A percentile compares a stretch with the other conserved stretches of the same genome.
These are phyloP conservation scores for Neobulgaria alba DNA, from an alignment of 2,329 filamentous ascomycete species.

Conservation along the genomic window DNA sequence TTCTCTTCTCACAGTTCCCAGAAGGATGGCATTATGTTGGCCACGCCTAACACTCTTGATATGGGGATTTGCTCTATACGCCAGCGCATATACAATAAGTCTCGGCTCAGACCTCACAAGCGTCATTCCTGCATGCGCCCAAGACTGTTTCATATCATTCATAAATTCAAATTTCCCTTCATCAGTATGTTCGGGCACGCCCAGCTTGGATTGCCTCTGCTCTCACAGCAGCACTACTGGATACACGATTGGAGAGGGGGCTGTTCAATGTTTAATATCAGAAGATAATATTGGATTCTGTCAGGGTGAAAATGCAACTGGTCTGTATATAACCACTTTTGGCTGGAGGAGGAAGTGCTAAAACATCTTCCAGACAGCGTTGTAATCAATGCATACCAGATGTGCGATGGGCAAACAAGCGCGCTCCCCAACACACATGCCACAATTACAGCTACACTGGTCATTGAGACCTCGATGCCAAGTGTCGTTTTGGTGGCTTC, in stretches of 20 bases:
- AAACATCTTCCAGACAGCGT: conserved; percentile 29
- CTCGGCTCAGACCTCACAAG: conserved; percentile 23
- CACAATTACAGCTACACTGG: conserved; percentile 49
- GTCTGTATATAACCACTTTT: conserved; percentile 10
- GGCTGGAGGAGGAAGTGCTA: background rate
- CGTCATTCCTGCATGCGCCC: conserved; percentile 41
- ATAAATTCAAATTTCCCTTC: conserved; percentile 49
- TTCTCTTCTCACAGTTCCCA: conserved; percentile 13
- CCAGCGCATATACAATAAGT: conserved; percentile 14
- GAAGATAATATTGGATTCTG: conserved; percentile 44
- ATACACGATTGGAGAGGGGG: conserved; percentile 65
- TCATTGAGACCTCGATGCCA: conserved; percentile 32
- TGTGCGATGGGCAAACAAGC: conserved; percentile 45
- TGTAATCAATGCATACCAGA: conserved; percentile 43
- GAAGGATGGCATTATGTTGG: conserved; percentile 28
- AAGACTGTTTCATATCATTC: conserved; percentile 53
- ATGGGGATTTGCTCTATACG: conserved; percentile 17
- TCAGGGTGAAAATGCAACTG: conserved; percentile 32
- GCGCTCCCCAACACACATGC: conserved; percentile 50
- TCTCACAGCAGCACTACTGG: conserved; percentile 47
- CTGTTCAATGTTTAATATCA: conserved; percentile 56
- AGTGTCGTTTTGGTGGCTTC: conserved; percentile 28
- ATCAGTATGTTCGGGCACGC: conserved; percentile 38
- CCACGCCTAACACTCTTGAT: conserved; percentile 24
- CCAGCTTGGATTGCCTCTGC: conserved; percentile 57